Conservation (phyloP, 257 asterid species). For the Fraxinus quadrangulata region DNA sequence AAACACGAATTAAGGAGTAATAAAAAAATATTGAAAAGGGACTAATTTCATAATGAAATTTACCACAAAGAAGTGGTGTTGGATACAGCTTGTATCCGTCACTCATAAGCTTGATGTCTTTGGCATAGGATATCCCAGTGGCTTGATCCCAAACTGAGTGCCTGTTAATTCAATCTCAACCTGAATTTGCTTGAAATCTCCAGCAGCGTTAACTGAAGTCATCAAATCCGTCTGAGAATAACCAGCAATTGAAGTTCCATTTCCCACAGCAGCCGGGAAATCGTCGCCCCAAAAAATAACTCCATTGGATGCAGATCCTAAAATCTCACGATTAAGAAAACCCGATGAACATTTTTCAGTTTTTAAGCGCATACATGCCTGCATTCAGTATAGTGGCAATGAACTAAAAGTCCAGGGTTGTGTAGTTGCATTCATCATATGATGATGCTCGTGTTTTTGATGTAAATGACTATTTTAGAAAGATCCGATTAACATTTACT, state of each 20-base stretch:
- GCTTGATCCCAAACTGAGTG: constrained; percentile 54
- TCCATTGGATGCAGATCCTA: constrained; percentile 42
- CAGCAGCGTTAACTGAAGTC: constrained; percentile 62
- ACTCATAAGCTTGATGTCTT: constrained; percentile 42
- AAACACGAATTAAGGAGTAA: background rate
- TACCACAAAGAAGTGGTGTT: constrained; percentile 39
- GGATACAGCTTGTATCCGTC: constrained; percentile 63
- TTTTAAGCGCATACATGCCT: constrained; percentile 40
- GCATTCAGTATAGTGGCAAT: constrained; percentile 41
- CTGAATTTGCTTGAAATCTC: constrained; percentile 50
- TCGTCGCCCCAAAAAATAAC: constrained; percentile 31
- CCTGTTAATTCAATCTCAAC: constrained; percentile 44
- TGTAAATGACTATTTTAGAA: constrained; percentile 32
- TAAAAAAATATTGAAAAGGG: background rate
- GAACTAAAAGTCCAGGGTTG: constrained; percentile 54
- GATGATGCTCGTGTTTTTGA: constrained; percentile 40
- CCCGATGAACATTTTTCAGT: constrained; percentile 47
- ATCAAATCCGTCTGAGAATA: constrained; percentile 57
- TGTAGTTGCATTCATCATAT: constrained; percentile 43
- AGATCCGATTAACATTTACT: constrained; percentile 46
- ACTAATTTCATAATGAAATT: background rate
- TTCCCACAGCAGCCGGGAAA: constrained; percentile 42
- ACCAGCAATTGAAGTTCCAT: constrained; percentile 57
- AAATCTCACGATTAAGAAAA: constrained; percentile 42
- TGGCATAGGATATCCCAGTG: constrained; percentile 60